These are phyloP conservation scores for Scutellaria galericulata DNA, from an alignment of 257 asterid species.

Conservation along the genomic window DNA sequence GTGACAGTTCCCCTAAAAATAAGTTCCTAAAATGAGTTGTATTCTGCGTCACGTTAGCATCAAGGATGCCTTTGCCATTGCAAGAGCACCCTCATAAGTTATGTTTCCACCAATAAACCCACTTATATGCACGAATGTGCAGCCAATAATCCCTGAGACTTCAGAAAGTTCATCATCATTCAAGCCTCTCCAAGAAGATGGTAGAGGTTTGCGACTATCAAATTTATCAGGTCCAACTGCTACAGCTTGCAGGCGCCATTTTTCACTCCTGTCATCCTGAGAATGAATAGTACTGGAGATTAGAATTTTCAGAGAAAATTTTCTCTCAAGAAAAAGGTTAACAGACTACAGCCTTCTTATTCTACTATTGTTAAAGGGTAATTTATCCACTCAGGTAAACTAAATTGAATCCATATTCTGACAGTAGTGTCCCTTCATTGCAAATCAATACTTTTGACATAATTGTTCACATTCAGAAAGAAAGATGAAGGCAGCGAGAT, in stretches of 20 bases:
- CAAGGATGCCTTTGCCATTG: conserved; percentile 38
- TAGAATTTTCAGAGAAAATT: conserved; percentile 1
- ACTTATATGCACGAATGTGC: conserved; percentile 35
- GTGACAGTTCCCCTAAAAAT: not conserved
- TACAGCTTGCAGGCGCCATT: conserved; percentile 37
- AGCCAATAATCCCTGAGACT: conserved; percentile 31
- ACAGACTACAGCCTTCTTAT: not conserved
- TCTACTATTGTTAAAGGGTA: not conserved
- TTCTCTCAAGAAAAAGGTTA: not conserved
- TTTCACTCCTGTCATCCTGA: conserved; percentile 36
- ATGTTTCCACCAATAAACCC: conserved; percentile 37
- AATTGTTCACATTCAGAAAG: conserved; percentile 16
- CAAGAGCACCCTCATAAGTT: conserved; percentile 36
- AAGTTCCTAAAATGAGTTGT: conserved; percentile 4
- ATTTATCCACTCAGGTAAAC: conserved; percentile 7
- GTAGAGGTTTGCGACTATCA: conserved; percentile 35
- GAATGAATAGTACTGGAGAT: conserved; percentile 1
- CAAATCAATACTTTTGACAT: conserved; percentile 9
- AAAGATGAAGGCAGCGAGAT: not conserved
- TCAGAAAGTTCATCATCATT: conserved; percentile 33
- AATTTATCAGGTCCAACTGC: conserved; percentile 38
- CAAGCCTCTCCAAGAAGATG: conserved; percentile 38
- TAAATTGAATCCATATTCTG: not conserved
- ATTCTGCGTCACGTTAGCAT: conserved; percentile 27
- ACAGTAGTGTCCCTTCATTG: not conserved